Evolutionary conservation across 768 basidiomycete species (phyloP), one percentile per base, ranked within the genome.

Genomic region (Austroboletus festivus): DNA sequence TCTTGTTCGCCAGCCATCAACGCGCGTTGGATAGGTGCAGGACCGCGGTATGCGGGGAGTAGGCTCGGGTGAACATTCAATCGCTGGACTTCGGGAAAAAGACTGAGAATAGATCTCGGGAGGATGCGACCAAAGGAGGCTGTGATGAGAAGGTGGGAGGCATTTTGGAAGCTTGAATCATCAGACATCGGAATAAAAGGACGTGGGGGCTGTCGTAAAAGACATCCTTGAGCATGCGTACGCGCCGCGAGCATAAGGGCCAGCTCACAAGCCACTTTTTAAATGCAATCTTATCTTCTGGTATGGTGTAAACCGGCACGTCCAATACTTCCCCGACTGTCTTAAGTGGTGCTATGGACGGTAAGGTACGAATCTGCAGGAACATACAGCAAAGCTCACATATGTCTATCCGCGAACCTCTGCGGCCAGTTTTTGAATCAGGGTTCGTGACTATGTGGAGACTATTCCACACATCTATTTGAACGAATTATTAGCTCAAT

Each of bases 121-220:
- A 97, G 76, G 55, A 94, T 92, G 39, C 87, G 85, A 1, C 93
- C 93, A 54, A 95, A 95, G 1, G 93, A 95, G 6, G 93, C 90
- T 1, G 93, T 93, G 6, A 97, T 60, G 9, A 96, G 74, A 24
- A 94, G 60, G 51, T 87, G 79, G 12, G 74, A 67, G 3, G 47
- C 58, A 31, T 70, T 68, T 16, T 65, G 65, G 16, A 57, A 41
- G 47, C 12, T 28, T 12, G 47, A 11, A 39, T 37, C n/a, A 5
- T 47, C 33, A 19, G 33, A 13, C 24, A 21, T 34, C 3, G 50
- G 23, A 12, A 46, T 26, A 59, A 76, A 76, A 9, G 67, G 68
- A 47, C 59, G 69, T 60, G 64, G 81, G 60, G 62, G 73, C 70
- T 74, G 50, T 69, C 64, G 23, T 68, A 71, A 30, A 72, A 68